Conservation (phyloP, 306 rosid genomes). For the Malus orientalis region DNA sequence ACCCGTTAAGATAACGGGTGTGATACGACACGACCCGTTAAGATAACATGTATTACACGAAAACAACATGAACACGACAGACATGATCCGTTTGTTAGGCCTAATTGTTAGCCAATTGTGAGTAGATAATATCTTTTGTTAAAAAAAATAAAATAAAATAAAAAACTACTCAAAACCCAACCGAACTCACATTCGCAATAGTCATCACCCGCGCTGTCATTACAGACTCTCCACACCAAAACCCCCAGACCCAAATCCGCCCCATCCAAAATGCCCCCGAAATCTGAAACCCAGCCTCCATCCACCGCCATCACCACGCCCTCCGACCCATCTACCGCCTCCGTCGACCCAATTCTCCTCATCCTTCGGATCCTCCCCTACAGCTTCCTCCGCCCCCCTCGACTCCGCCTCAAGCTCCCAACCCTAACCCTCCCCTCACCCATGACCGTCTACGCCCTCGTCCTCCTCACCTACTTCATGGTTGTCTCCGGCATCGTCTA, state of each 20-base stretch:
- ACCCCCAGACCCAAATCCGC: neutral
- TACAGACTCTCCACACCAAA: neutral
- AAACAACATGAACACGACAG: no score
- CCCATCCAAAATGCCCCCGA: slow-evolving; percentile 28
- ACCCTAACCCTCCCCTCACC: slow-evolving; percentile 40
- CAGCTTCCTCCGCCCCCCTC: slow-evolving; percentile 59
- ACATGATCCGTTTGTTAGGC: no score
- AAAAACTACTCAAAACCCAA: no score
- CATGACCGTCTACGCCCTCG: slow-evolving; percentile 57
- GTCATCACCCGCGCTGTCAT: no score
- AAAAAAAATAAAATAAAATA: no score
- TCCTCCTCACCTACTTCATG: slow-evolving; percentile 93
- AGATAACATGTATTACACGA: no score
- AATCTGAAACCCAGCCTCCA: slow-evolving; percentile 27
- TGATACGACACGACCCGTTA: no score
- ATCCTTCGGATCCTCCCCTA: slow-evolving; percentile 44
- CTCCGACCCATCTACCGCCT: slow-evolving; percentile 5
- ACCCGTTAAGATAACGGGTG: no score
- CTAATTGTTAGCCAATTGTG: no score
- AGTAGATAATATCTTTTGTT: no score
- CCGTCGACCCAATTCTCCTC: slow-evolving; percentile 39
- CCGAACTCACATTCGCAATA: neutral
- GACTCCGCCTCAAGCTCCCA: slow-evolving; percentile 34
- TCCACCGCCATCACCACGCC: neutral
- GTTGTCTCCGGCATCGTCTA: slow-evolving; percentile 91